Percentiles rank a stretch among this genome's conserved stretches.
These are phyloP conservation scores for Limonium bicolor DNA, from an alignment of 148 eudicot genomes.

Conservation along the genomic window DNA sequence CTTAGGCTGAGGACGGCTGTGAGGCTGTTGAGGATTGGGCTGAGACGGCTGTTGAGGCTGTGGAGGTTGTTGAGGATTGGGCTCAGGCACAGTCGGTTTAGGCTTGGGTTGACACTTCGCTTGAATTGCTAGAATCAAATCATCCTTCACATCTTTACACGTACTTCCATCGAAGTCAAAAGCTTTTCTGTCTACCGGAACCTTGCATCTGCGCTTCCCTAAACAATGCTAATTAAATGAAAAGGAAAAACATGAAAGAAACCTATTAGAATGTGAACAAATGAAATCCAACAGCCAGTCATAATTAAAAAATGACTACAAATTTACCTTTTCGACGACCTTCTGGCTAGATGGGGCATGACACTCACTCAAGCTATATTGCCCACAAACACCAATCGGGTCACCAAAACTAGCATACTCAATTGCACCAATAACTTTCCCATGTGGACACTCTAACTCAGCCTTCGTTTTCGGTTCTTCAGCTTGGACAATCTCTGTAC, in stretches of 20 bases:
- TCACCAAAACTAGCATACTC: constrained; percentile 66
- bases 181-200: constrained; percentile 31
- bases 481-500: constrained; percentile 8
- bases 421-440: constrained; percentile 23
- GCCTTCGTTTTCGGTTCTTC: constrained; percentile 25
- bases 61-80: no score
- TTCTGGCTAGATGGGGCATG: constrained; percentile 14
- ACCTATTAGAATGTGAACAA: not conserved
- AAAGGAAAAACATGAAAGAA: not conserved
- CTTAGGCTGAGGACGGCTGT: no score
- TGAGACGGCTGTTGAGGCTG: no score
- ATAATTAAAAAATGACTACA: not conserved
- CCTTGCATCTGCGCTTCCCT: constrained; percentile 33
- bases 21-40: no score
- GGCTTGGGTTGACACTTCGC: constrained; percentile 28
- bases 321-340: constrained; percentile 36
- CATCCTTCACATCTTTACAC: constrained; percentile 30
- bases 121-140: constrained; percentile 58
- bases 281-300: not conserved
- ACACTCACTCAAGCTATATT: constrained; percentile 18
- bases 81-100: no score
- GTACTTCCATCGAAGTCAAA: constrained; percentile 19
- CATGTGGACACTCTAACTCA: constrained; percentile 32
- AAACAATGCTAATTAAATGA: constrained; percentile 28
- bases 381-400: constrained; percentile 53